These are phyloP conservation scores for Sporormia fimetaria DNA, from an alignment of 495 filamentous ascomycete species.

Conservation along the genomic window DNA sequence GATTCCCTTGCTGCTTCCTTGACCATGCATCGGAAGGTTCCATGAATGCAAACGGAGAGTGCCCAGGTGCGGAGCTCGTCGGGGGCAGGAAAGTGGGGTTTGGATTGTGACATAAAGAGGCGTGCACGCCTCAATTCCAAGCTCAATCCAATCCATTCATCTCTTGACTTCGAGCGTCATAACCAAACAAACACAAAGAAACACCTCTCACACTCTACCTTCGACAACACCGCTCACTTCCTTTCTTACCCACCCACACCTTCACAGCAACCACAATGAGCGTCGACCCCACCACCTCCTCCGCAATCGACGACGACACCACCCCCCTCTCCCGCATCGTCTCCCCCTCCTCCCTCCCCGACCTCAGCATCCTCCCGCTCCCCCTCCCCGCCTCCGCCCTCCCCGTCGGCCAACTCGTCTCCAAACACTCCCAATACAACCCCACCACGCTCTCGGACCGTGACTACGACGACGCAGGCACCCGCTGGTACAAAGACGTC, in stretches of 20 bases:
- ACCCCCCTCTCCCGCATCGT: conserved; percentile 8
- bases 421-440: conserved; percentile 8
- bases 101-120: too few species aligned
- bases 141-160: too few species aligned
- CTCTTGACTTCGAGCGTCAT: too few species aligned
- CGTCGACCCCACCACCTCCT: not conserved
- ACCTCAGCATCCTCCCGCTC: conserved; percentile 6
- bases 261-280: not conserved
- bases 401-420: conserved; percentile 14
- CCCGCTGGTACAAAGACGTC: conserved; percentile 21
- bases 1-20: not conserved
- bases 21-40: too few species aligned
- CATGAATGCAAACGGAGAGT: too few species aligned
- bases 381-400: conserved; percentile 5
- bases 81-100: too few species aligned
- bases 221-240: not conserved
- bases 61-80: too few species aligned
- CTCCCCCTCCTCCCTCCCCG: conserved; percentile 9
- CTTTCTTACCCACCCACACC: not conserved
- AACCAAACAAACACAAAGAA: too few species aligned
- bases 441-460: conserved; percentile 10
- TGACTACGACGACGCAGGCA: conserved; percentile 20
- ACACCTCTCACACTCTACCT: too few species aligned
- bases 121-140: too few species aligned
- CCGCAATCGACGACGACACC: not conserved